These are phyloP conservation scores for Phytophthora macrochlamydospora DNA, from an alignment of 352 stramenopile genomes.

Conservation along the genomic window DNA sequence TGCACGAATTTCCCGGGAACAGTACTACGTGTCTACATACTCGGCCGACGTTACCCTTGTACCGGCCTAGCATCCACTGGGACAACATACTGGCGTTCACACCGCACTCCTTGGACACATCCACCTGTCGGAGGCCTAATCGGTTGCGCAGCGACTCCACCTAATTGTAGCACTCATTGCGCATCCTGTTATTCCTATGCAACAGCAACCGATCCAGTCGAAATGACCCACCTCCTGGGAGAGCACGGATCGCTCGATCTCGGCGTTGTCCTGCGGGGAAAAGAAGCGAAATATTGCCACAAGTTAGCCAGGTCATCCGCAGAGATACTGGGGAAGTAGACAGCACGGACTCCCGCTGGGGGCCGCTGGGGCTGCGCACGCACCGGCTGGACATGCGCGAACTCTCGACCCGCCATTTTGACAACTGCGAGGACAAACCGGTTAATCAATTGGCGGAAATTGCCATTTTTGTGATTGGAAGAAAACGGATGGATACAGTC, in stretches of 20 bases:
- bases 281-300: slow-evolving; percentile 8
- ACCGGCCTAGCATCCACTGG: slow-evolving; percentile 86
- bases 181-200: not conserved
- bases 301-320: slow-evolving; percentile 5
- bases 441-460: slow-evolving; percentile 35
- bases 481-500: not conserved
- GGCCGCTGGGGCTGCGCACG: slow-evolving; percentile 14
- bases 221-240: slow-evolving; percentile 60
- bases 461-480: slow-evolving; percentile 1
- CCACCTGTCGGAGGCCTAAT: slow-evolving; percentile 75
- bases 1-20: too few species aligned
- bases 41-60: slow-evolving; percentile 84
- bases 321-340: slow-evolving; percentile 11
- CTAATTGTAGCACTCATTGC: slow-evolving; percentile 27
- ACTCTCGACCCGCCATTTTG: slow-evolving; percentile 63
- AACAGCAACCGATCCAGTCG: not conserved
- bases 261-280: slow-evolving; percentile 72
- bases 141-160: slow-evolving; percentile 78
- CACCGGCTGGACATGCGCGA: slow-evolving; percentile 81
- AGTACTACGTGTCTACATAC: slow-evolving; percentile 33
- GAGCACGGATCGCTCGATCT: slow-evolving; percentile 82
- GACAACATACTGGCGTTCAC: slow-evolving; percentile 88
- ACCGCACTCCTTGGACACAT: slow-evolving; percentile 86
- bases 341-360: not conserved
- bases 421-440: slow-evolving; percentile 6